Evolutionary conservation across 495 filamentous ascomycete genomes (phyloP).

Genomic region (Niebla homalea): DNA sequence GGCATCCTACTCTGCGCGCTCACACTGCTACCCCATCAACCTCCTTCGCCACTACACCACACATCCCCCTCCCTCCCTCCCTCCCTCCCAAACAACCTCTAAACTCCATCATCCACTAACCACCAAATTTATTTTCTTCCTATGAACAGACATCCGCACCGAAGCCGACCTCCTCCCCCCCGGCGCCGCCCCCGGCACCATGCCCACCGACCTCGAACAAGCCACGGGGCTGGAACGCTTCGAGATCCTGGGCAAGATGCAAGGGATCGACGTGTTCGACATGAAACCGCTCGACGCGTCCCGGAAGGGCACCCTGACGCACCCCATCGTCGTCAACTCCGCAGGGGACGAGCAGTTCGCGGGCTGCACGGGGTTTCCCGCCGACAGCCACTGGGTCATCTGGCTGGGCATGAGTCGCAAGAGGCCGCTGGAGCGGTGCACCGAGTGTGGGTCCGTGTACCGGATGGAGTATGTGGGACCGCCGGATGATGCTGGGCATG

Average conservation of each 20-base stretch:
- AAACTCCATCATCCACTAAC: slow-evolving; percentile 39
- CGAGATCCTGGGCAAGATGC: slow-evolving; percentile 98
- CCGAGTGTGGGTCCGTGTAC: slow-evolving; percentile 87
- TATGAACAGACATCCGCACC: too few species aligned
- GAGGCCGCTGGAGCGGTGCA: slow-evolving; percentile 83
- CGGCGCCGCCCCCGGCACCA: slow-evolving; percentile 65
- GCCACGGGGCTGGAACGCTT: slow-evolving; percentile 94
- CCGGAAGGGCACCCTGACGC: slow-evolving; percentile 75
- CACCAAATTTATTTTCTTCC: too few species aligned
- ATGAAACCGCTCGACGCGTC: slow-evolving; percentile 91
- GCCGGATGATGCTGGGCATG: slow-evolving; percentile 39
- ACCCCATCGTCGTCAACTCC: slow-evolving; percentile 81
- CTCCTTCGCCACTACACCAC: too few species aligned
- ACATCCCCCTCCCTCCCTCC: slow-evolving; percentile 7
- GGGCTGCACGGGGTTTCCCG: slow-evolving; percentile 90
- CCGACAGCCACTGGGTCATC: slow-evolving; percentile 75
- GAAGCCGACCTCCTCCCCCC: slow-evolving; percentile 71
- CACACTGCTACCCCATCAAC: background rate
- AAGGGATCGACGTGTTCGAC: slow-evolving; percentile 95
- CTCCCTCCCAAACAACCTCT: background rate
- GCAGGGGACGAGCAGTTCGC: slow-evolving; percentile 92
- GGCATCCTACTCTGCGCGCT: background rate
- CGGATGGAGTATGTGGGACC: slow-evolving; percentile 96
- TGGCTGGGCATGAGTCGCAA: slow-evolving; percentile 85
- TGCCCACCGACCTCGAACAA: slow-evolving; percentile 89